phyloP scores from a whole-genome alignment of 2,329 filamentous ascomycete genomes.

The Hypoxylon sp. region DNA sequence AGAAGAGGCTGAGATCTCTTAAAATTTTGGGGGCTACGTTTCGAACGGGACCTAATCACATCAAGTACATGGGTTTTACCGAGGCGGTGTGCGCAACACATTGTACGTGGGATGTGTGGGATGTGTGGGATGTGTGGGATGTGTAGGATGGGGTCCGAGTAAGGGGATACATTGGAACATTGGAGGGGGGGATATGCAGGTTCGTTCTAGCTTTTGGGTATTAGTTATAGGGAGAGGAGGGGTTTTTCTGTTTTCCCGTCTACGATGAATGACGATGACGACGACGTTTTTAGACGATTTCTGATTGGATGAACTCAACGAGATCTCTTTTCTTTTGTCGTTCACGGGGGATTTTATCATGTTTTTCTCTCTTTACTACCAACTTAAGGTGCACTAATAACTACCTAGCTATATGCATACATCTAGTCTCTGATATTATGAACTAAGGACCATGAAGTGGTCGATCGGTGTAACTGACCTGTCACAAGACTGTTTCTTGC shows the following conservation, averaged over 20 bases:
- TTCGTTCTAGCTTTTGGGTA: slow-evolving; percentile 16
- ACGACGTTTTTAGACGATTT: slow-evolving; percentile 24
- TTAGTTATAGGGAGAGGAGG: slow-evolving; percentile 4
- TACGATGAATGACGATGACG: slow-evolving; percentile 37
- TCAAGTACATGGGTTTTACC: slow-evolving; percentile 8
- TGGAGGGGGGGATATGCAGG: slow-evolving; percentile 14
- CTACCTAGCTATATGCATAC: not conserved
- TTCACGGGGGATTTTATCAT: not conserved
- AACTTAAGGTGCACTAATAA: not conserved
- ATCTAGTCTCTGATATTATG: not conserved
- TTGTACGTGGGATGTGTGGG: not conserved
- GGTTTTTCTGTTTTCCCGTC: not conserved
- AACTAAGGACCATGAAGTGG: too few species aligned
- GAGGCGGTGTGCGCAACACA: slow-evolving; percentile 26
- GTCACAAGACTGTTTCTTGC: not conserved
- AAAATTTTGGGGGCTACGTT: slow-evolving; percentile 11
- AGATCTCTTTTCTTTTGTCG: slow-evolving; percentile 19
- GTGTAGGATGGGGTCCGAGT: not conserved
- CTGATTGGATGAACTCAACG: slow-evolving; percentile 36
- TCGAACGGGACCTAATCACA: slow-evolving; percentile 30
- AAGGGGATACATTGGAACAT: not conserved
- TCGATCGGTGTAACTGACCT: slow-evolving; percentile 1
- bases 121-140: slow-evolving; percentile 2
- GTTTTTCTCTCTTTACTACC: slow-evolving; percentile 6
- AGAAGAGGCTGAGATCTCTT: not conserved